Base-by-base conservation (phyloP, 495 filamentous ascomycete genomes). In the Extremus antarcticus region DNA sequence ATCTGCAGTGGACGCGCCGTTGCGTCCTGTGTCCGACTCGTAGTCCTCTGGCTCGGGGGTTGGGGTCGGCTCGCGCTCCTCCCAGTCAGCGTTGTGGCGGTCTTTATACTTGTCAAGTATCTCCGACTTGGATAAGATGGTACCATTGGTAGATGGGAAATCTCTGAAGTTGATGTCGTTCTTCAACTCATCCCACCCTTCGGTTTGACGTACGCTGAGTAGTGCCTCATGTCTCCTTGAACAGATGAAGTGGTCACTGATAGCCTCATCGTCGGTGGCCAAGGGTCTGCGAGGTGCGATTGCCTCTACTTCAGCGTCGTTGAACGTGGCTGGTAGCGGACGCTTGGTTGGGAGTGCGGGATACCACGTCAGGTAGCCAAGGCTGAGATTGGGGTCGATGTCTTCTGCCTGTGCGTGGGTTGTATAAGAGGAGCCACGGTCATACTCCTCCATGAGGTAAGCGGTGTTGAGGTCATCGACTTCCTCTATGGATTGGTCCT, bases 331-430 rank as follows among this genome's bases (percentile, higher is more conserved):
- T 1, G 66, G 62, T 38, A 72, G 45, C 23, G 69, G 60, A 9
- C 60, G 60, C 10, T 62, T 66, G 3, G 66, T 66, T n/a, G 64
- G 63, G 25, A 63, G 60, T 1, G 68, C 54, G 10, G 68, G 60
- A 38, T 61, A 60, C 69, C 68, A 70, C 13, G 63, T 45, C n/a
- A 70, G 66, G 24, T 63, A 51, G 11, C 69, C 69, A 20, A 71
- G 53, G 48, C 69, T 71, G 11, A 71, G 47, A 15, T 54, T 57
- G 2, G 57, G 65, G 55, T 71, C 61, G 40, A 70, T 60, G 20
- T 65, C 59, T 19, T 71, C 68, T 11, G 65, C 60, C 25, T 60
- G 61, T 23, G 64, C 65, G 2, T 62, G 59, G 59, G n/a, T n/a
- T n/a, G n/a, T n/a, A n/a, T n/a, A n/a, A n/a, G 57, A 71, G 51